Conservation (phyloP, 176 grass and related monocot species). For the Musa troglodytarum region DNA sequence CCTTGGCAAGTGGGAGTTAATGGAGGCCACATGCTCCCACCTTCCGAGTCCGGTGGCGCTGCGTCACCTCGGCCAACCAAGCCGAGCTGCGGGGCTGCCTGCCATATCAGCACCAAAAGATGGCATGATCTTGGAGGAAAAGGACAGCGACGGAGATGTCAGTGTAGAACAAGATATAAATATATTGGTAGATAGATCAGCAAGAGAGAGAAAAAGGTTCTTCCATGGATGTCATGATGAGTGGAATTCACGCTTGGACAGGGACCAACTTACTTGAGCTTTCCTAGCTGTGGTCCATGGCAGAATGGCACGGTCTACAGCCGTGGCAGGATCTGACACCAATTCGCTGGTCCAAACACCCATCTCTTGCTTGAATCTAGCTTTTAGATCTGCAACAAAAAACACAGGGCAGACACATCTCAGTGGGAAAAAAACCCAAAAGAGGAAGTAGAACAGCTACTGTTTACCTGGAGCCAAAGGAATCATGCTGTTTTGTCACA, state of each 20-base stretch:
- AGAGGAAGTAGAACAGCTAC: not conserved
- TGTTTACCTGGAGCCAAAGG: not conserved
- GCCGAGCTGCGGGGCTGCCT: not conserved
- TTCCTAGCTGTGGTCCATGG: not conserved
- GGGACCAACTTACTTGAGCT: slow-evolving; percentile 5
- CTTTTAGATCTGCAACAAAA: not conserved
- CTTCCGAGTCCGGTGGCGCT: not conserved
- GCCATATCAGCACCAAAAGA: not conserved
- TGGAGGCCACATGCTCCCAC: slow-evolving; percentile 14
- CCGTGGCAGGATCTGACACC: not conserved
- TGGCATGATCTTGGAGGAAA: not conserved
- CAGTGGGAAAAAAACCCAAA: not conserved
- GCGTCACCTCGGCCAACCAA: slow-evolving; percentile 10
- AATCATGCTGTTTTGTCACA: not conserved
- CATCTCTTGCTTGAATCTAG: not conserved
- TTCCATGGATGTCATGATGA: not conserved
- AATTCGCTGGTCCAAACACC: not conserved
- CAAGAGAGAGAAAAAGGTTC: not conserved
- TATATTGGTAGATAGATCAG: not conserved
- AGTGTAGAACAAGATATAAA: not conserved
- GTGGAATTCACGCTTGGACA: not conserved
- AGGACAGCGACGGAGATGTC: not conserved
- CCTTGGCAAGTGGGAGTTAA: slow-evolving; percentile 12
- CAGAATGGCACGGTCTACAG: not conserved
- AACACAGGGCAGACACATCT: not conserved